Base-by-base conservation (phyloP, 1,139 yeast genomes). In the Debaryomyces sp. region DNA sequence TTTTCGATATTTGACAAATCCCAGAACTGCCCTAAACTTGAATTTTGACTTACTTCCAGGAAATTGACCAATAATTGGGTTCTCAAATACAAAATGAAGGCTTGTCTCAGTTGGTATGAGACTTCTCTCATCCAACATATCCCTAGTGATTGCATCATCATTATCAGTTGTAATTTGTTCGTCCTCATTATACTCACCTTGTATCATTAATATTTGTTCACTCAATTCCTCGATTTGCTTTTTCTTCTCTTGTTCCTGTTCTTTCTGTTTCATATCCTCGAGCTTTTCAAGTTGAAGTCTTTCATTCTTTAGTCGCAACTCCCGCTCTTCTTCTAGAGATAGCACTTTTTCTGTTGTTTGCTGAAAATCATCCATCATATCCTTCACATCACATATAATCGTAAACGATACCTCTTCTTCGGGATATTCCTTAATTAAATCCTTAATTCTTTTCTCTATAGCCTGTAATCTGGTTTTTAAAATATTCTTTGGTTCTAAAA, bases 291-390 rank as follows among this genome's bases (percentile, higher is more conserved):
- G 60, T 39, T 67, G 67, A 50, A 77, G 79, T 50, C 88, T 80
- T 56, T 87, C 89, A 34, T 79, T 79, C 54, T 78, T 74, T 35
- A 90, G 68, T 39, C 97, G 73, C 50, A 80, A 74, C 40, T 81
- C 71, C 44, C 99, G 71, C 60, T 92, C 97, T 50, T 90, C 96
- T 62, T 92, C 98, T 18, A 95, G 70, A 0, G 96, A 89, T 53
- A 90, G 87, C 49, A 84, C 90, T 48, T 82, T 85, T 54, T 89
- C 89, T 7, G 96, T 70, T 34, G 80, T 79, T 48, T 85, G 91
- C 58, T 89, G 94, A 13, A 89, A 75, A 34, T 80, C 81, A 21
- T 87, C 84, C 2, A 90, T 76, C 50, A 90, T 72, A 48, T 87
- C 94, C 54, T 73, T 75, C 34, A 75, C 55, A 38, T 76, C 81